Evolutionary conservation across 768 basidiomycete species (phyloP), one percentile per base, ranked within the genome.

Genomic region (Amyloporia xantha): DNA sequence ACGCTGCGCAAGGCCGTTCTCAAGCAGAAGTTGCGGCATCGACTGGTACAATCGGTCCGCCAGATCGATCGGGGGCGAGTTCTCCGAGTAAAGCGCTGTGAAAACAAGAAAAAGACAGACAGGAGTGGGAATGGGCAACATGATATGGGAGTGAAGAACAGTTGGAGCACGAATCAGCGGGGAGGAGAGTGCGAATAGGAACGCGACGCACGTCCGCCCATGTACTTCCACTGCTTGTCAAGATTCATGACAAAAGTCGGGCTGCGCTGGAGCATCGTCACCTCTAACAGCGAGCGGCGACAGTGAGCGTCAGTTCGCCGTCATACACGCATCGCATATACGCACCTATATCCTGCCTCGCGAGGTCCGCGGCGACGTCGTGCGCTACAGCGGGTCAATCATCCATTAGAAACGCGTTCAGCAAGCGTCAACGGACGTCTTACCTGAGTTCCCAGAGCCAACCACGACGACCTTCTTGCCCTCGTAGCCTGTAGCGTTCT

Each of bases 401-500:
- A n/a, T n/a, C 19, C 19, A 39, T 21, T 13, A 21, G 38, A 39
- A 17, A 39, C 20, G 38, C 20, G 19, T n/a, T 7, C 12, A 39
- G 9, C 7, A 10, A 21, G 6, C 9, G 10, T 7, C 38, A 17
- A 39, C 7, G 19, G 6, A 13, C 15, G 6, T 7, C 38, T 6
- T 39, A 73, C 75, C 73, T 1, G 78, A 82, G 11, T 81, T 84
- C 45, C 79, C 79, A 13, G 84, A 72, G 1, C 86, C 85, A 4
- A 88, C 66, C 1, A 89, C 77, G 3, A 81, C 70, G 0, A 86
- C 83, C 58, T 81, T 87, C 66, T 86, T 87, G 12, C 82, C 86
- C 1, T 59, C 37, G 55, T 81, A 79, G 30, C 79, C 78, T 7
- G 67, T 63, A 0, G 81, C 80, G 17, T 61, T 67, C 35, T 72